Evolutionary conservation across 495 filamentous ascomycete genomes (phyloP).

Genomic region (Tirmania nivea): DNA sequence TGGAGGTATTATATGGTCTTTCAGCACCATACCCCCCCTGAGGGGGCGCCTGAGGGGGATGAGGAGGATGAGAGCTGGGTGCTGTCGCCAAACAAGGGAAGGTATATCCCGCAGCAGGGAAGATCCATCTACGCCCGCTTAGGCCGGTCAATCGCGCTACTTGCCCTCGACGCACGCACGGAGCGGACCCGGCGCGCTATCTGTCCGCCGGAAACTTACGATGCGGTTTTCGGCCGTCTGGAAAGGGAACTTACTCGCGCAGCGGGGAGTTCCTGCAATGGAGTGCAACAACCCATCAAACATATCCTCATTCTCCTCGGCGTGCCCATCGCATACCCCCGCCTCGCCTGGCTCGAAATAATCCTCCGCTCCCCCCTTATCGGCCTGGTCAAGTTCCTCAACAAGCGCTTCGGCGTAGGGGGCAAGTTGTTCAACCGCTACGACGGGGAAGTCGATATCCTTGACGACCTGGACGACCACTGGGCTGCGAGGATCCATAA

Average conservation of each 20-base stretch:
- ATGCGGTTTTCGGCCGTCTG: constrained; percentile 53
- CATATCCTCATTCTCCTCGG: constrained; percentile 74
- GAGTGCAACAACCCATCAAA: constrained; percentile 37
- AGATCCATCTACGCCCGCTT: constrained; percentile 62
- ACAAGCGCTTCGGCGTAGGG: constrained; percentile 73
- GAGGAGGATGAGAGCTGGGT: constrained; percentile 52
- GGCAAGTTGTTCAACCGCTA: constrained; percentile 81
- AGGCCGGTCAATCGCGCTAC: constrained; percentile 64
- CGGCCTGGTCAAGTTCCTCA: constrained; percentile 65
- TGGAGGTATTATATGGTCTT: constrained; percentile 88
- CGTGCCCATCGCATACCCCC: constrained; percentile 88
- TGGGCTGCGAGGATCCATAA: constrained; percentile 88
- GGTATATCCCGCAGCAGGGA: constrained; percentile 48
- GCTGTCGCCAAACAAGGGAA: constrained; percentile 49
- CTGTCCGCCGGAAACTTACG: constrained; percentile 77
- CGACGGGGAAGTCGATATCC: constrained; percentile 69
- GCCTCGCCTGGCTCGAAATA: constrained; percentile 80
- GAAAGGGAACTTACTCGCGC: constrained; percentile 33
- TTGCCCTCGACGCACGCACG: constrained; percentile 74
- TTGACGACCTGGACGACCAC: constrained; percentile 89
- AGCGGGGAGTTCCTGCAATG: constrained; percentile 22
- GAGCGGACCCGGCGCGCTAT: constrained; percentile 84
- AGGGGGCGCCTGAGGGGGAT: background rate
- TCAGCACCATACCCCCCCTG: constrained; percentile 47
- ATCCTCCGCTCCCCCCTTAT: constrained; percentile 67